Conservation (phyloP, 805 yeast species). For the Yarrowia divulgata region DNA sequence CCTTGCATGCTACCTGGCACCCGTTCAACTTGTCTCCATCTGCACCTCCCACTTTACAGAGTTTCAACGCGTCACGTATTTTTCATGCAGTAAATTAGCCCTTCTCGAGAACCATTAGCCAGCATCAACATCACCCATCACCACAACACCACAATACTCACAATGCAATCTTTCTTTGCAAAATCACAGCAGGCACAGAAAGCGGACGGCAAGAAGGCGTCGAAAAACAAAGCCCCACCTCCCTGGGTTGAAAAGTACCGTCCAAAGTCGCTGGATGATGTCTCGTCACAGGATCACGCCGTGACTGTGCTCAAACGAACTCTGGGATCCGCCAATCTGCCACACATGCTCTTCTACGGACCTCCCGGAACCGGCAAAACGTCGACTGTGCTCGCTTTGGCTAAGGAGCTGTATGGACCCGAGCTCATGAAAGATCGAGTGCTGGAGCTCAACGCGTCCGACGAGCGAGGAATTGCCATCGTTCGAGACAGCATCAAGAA, state of each 20-base stretch:
- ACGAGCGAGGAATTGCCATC: conserved; percentile 96
- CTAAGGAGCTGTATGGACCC: conserved; percentile 85
- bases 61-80: conserved; percentile 35
- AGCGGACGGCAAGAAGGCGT: conserved; percentile 18
- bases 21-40: background rate
- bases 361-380: conserved; percentile 97
- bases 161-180: conserved; percentile 37
- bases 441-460: conserved; percentile 92
- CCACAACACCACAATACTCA: background rate
- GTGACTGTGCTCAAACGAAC: conserved; percentile 82
- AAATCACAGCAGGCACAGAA: conserved; percentile 32
- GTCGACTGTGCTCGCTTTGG: conserved; percentile 85
- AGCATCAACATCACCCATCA: background rate
- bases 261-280: conserved; percentile 85
- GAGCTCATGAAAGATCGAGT: conserved; percentile 83
- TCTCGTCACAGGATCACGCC: conserved; percentile 91
- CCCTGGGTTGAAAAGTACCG: conserved; percentile 54
- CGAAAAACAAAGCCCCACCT: conserved; percentile 23
- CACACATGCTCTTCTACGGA: conserved; percentile 88
- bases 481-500: conserved; percentile 97
- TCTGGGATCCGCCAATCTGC: conserved; percentile 69
- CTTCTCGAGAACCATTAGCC: background rate
- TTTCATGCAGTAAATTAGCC: conserved; percentile 17
- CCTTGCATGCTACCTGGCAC: too few species aligned
- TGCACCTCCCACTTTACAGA: background rate